phyloP scores from a whole-genome alignment of 2,329 filamentous ascomycete species.

The Chrysoporthe puriensis region DNA sequence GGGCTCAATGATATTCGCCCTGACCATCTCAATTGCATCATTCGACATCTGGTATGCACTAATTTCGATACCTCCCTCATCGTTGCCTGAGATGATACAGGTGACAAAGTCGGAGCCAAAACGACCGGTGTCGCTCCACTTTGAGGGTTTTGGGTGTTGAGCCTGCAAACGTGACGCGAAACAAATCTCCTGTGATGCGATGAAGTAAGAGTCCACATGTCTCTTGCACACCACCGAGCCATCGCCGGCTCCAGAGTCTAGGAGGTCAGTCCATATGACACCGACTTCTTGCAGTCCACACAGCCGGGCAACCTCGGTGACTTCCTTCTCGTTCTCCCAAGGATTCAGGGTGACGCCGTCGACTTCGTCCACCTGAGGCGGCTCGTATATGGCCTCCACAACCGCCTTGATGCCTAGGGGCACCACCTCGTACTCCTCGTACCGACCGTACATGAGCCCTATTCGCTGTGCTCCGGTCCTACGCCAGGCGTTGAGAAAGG shows the following conservation, averaged over 20 bases:
- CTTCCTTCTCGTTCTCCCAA: conserved; percentile 82
- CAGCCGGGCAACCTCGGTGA: conserved; percentile 77
- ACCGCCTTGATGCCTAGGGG: conserved; percentile 93
- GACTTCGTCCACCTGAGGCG: conserved; percentile 84
- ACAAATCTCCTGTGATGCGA: conserved; percentile 88
- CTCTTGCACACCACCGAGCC: conserved; percentile 92
- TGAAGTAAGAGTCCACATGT: conserved; percentile 91
- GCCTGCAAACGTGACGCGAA: conserved; percentile 90
- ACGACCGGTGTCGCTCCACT: conserved; percentile 93
- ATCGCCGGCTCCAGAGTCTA: conserved; percentile 79
- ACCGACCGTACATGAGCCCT: conserved; percentile 89
- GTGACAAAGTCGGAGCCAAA: conserved; percentile 98
- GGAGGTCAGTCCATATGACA: conserved; percentile 91
- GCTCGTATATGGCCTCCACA: conserved; percentile 96
- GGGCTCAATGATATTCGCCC: conserved; percentile 91
- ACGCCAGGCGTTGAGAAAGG: conserved; percentile 91
- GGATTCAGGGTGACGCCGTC: conserved; percentile 85
- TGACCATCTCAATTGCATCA: conserved; percentile 94
- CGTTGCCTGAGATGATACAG: conserved; percentile 92
- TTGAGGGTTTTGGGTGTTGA: conserved; percentile 84
- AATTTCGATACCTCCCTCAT: conserved; percentile 83
- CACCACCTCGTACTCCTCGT: conserved; percentile 88
- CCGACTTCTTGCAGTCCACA: conserved; percentile 90
- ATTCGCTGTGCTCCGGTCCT: conserved; percentile 81
- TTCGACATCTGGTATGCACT: conserved; percentile 95